A percentile compares a stretch with the other conserved stretches of the same genome.
Evolutionary conservation across 495 filamentous ascomycete genomes (phyloP).

Genomic region (Letharia lupina): DNA sequence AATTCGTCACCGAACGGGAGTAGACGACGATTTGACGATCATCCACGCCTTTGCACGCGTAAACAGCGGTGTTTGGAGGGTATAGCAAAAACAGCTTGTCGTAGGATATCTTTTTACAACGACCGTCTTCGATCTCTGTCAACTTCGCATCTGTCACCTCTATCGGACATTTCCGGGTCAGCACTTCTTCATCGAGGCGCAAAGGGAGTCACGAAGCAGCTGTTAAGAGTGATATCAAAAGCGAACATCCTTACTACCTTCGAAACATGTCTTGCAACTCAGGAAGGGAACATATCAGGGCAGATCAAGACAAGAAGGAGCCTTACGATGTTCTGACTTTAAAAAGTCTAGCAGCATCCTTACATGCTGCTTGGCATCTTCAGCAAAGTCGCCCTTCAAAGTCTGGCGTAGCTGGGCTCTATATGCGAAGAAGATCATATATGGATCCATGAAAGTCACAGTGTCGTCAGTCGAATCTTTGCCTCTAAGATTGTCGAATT

Average conservation of each 20-base stretch:
- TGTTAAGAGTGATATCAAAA: neutral
- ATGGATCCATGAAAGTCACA: slow-evolving; percentile 13
- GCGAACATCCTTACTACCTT: neutral
- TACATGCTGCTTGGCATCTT: slow-evolving; percentile 19
- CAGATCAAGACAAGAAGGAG: neutral
- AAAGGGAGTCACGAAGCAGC: neutral
- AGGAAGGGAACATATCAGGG: neutral
- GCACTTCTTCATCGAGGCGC: neutral
- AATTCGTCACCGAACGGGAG: slow-evolving; percentile 8
- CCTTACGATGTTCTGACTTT: slow-evolving; percentile 11
- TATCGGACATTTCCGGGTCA: neutral
- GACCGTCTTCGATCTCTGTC: slow-evolving; percentile 20
- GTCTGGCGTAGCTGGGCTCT: slow-evolving; percentile 11
- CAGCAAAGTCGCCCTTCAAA: slow-evolving; percentile 8
- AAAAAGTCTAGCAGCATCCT: slow-evolving; percentile 17
- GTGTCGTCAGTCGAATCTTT: slow-evolving; percentile 17
- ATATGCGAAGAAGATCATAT: slow-evolving; percentile 22
- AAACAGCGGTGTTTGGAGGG: slow-evolving; percentile 17
- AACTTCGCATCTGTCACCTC: slow-evolving; percentile 9
- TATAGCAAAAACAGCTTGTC: slow-evolving; percentile 16
- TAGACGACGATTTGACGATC: slow-evolving; percentile 20
- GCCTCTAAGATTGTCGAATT: slow-evolving; percentile 21
- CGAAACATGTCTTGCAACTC: neutral
- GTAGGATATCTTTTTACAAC: slow-evolving; percentile 16
- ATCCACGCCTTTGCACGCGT: slow-evolving; percentile 15